phyloP scores from a whole-genome alignment of 257 asterid species.

The Ajuga chamaepitys region DNA sequence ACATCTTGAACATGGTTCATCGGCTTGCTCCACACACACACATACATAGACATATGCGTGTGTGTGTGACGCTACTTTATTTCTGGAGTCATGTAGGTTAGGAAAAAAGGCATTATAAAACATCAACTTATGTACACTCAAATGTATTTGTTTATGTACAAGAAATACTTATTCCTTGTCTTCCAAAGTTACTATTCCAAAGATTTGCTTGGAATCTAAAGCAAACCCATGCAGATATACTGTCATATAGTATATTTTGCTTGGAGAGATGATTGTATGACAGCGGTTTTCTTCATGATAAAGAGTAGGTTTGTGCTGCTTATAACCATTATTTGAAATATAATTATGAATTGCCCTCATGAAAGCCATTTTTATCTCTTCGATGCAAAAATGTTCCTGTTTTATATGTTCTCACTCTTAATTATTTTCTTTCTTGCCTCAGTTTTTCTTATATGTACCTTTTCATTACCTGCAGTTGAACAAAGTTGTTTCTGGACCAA shows the following conservation, averaged over 20 bases:
- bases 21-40: background rate
- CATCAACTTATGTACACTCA: background rate
- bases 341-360: background rate
- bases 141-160: background rate
- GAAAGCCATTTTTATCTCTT: background rate
- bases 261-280: background rate
- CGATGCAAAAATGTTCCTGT: background rate
- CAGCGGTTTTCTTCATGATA: background rate
- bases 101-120: background rate
- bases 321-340: background rate
- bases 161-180: background rate
- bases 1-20: background rate
- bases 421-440: background rate
- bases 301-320: background rate
- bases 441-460: background rate
- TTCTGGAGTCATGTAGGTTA: background rate
- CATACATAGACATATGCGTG: background rate
- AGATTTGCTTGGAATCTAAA: background rate
- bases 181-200: background rate
- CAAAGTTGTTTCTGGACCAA: slow-evolving; percentile 78
- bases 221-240: background rate
- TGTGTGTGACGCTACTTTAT: background rate
- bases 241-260: background rate
- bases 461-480: slow-evolving; percentile 52
- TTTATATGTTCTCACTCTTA: background rate